These are phyloP conservation scores for Cytospora paraplurivora DNA, from an alignment of 2,329 filamentous ascomycete species.

Conservation along the genomic window DNA sequence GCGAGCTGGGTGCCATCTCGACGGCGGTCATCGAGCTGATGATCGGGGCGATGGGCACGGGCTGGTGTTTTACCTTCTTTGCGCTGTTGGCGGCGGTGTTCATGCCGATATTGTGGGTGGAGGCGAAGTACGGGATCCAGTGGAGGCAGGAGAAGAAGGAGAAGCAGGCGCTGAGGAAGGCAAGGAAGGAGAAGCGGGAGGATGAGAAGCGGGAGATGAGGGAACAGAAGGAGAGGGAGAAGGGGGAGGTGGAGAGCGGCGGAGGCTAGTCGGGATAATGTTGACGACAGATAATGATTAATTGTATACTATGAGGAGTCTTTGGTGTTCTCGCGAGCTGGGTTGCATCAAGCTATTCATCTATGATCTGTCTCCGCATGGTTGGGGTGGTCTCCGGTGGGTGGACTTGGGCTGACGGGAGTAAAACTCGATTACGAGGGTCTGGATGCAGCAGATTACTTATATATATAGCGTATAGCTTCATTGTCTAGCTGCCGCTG, in stretches of 20 bases:
- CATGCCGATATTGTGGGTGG: conserved; percentile 52
- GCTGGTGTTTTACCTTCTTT: conserved; percentile 65
- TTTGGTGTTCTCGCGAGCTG: too few relatives aligned
- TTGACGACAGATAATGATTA: not conserved
- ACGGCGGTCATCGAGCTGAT: conserved; percentile 63
- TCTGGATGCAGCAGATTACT: too few relatives aligned
- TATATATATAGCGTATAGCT: too few relatives aligned
- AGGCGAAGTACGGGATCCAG: conserved; percentile 51
- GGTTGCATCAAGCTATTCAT: too few relatives aligned
- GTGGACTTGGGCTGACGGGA: too few relatives aligned
- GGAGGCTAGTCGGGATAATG: not conserved
- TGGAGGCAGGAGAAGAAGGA: conserved; percentile 55
- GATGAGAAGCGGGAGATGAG: conserved; percentile 22
- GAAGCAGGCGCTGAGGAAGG: conserved; percentile 39
- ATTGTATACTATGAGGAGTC: too few relatives aligned
- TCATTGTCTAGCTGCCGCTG: too few relatives aligned
- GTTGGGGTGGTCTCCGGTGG: too few relatives aligned
- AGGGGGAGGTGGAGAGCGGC: conserved; percentile 2
- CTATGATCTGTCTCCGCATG: too few relatives aligned
- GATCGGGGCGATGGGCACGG: conserved; percentile 57
- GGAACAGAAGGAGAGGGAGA: conserved; percentile 19
- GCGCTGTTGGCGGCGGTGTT: conserved; percentile 51
- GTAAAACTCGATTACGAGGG: too few relatives aligned
- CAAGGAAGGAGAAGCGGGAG: conserved; percentile 35
- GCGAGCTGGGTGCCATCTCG: conserved; percentile 59